These are phyloP conservation scores for Apiotrichum sp. DNA, from an alignment of 1,284 basidiomycete species.

Conservation along the genomic window DNA sequence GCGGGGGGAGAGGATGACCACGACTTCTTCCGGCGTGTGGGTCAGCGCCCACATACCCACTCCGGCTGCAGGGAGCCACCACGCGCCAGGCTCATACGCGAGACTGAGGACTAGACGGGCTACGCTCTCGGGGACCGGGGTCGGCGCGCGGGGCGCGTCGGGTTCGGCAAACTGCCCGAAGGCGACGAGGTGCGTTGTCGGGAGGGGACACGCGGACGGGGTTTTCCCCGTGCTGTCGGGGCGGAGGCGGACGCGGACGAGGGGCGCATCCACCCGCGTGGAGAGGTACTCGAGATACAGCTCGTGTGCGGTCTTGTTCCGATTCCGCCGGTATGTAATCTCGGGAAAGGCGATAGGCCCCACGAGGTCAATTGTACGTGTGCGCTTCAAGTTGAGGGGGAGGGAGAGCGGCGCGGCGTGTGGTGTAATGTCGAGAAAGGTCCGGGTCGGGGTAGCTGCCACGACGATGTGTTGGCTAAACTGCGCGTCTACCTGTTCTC, in stretches of 20 bases:
- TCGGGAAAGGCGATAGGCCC: conserved; percentile 2
- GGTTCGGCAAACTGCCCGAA: conserved; percentile 12
- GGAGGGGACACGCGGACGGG: background rate
- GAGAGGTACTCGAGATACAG: background rate
- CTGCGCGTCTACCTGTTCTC: background rate
- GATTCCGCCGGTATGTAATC: background rate
- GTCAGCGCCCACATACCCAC: background rate
- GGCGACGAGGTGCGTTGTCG: conserved; percentile 1
- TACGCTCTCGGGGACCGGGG: conserved; percentile 6
- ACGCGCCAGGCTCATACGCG: conserved; percentile 11
- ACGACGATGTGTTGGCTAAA: background rate
- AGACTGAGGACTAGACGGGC: conserved; percentile 14
- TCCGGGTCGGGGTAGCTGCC: background rate
- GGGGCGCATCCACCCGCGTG: background rate
- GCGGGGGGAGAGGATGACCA: background rate
- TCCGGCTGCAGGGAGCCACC: conserved; percentile 11
- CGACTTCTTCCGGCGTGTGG: background rate
- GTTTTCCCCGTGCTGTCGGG: conserved; percentile 4
- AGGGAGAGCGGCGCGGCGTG: background rate
- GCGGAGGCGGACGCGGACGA: conserved; percentile 5
- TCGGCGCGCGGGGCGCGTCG: conserved; percentile 1
- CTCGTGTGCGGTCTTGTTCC: background rate
- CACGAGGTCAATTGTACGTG: conserved; percentile 11
- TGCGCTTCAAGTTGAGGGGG: background rate
- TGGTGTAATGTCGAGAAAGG: background rate